Conservation (phyloP, 805 yeast genomes). For the Candida suzukii region DNA sequence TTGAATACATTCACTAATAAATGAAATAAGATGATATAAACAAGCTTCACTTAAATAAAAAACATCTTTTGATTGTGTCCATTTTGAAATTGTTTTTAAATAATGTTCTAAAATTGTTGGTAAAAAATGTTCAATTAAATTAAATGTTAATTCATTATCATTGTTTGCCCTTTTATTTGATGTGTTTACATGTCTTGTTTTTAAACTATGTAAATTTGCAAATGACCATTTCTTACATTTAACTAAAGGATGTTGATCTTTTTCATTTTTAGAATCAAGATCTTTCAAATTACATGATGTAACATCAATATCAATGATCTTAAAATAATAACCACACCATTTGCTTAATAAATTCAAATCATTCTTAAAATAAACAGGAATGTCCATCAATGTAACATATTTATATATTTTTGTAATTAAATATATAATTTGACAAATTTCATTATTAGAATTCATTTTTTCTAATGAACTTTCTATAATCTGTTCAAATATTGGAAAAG, state of each 20-base stretch:
- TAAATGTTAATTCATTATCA: slow-evolving; percentile 10
- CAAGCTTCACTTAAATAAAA: slow-evolving; percentile 63
- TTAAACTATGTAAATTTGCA: slow-evolving; percentile 64
- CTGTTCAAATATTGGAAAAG: slow-evolving; percentile 58
- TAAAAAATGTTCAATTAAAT: slow-evolving; percentile 49
- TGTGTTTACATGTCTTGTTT: slow-evolving; percentile 46
- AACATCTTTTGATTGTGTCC: slow-evolving; percentile 42
- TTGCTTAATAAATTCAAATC: slow-evolving; percentile 36
- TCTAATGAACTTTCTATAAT: slow-evolving; percentile 45
- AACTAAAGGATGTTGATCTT: slow-evolving; percentile 43
- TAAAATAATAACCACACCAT: slow-evolving; percentile 71
- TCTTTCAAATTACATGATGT: slow-evolving; percentile 12
- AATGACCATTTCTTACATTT: slow-evolving; percentile 82
- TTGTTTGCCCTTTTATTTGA: slow-evolving; percentile 3
- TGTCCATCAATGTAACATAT: slow-evolving; percentile 63
- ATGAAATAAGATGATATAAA: slow-evolving; percentile 55
- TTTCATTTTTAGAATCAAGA: slow-evolving; percentile 35
- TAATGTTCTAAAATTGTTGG: slow-evolving; percentile 63
- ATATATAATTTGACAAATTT: slow-evolving; percentile 60
- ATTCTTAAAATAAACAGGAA: slow-evolving; percentile 56
- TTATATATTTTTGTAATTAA: slow-evolving; percentile 71
- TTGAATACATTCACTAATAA: slow-evolving; percentile 49
- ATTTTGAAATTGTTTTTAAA: slow-evolving; percentile 55
- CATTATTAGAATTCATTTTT: slow-evolving; percentile 18
- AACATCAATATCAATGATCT: slow-evolving; percentile 34